Base-by-base conservation (phyloP, 306 rosid species). In the Inga leiocalycina region DNA sequence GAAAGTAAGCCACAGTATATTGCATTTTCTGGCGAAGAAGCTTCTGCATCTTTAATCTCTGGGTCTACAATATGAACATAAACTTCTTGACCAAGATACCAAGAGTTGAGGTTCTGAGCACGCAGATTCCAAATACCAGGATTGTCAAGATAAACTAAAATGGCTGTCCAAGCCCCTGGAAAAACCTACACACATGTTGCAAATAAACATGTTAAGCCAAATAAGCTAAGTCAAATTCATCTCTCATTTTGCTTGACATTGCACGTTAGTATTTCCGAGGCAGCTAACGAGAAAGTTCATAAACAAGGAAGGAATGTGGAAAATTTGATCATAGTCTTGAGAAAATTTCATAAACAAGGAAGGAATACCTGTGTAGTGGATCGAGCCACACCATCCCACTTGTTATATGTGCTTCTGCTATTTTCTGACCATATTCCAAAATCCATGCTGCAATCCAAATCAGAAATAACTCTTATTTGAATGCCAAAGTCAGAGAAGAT, bases 151-250 rank as follows among this genome's bases (percentile, higher is more conserved):
- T 91, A 88, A 43, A 95, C 81, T 87, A 95, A 91, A 85, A 95
- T 91, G 46, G 98, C 98, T 20, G 98, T 93, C 98, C 98, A 95
- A 85, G 97, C 97, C 54, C 97, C 97, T 0, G 97, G 98, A 85
- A 90, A 93, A 76, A 95, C 98, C 98, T 95, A 80, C 41, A 80
- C 8, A 74, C 75, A 81, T 48, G 67, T 66, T 72, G 19, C 76
- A 80, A 70, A 45, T 17, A 19, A 83, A 43, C 35, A 71, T 10
- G 22, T 32, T 59, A 44, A 27, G 65, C 80, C 19, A 8, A 72
- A 54, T 27, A 54, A 65, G 46, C 3, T 3, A 74, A 30, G 71
- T 70, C 78, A 57, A 57, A 80, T 59, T 48, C 68, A 59, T 67
- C 59, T 59, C 37, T 75, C 78, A 56, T 44, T 79, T 79, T 52